Evolutionary conservation across 2,329 filamentous ascomycete species (phyloP).

Genomic region (Scopulariopsis brevicaulis): DNA sequence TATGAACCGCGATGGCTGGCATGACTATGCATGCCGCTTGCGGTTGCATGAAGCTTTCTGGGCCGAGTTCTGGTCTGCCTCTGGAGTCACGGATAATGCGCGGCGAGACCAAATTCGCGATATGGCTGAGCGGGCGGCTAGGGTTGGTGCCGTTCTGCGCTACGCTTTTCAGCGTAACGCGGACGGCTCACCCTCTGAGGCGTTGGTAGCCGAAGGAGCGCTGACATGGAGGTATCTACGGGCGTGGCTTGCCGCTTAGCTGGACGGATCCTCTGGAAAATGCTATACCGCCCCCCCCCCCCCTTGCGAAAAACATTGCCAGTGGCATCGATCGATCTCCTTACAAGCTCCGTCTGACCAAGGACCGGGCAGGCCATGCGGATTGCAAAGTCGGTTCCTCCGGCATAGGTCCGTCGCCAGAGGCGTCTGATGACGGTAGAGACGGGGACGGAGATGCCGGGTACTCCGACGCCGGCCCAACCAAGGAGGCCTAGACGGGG

Average conservation of each 20-base stretch:
- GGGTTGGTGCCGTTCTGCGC: slow-evolving; percentile 15
- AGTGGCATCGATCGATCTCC: no score
- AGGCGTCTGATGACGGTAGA: no score
- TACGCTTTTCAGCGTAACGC: slow-evolving; percentile 14
- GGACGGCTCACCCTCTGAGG: slow-evolving; percentile 13
- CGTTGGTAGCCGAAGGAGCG: slow-evolving; percentile 2
- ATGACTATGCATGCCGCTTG: slow-evolving; percentile 14
- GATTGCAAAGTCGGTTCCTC: no score
- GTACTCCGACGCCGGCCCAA: no score
- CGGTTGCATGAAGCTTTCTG: slow-evolving; percentile 13
- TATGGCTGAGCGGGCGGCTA: slow-evolving; percentile 12
- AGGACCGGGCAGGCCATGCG: no score
- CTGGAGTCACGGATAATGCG: slow-evolving; percentile 10
- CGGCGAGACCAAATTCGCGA: slow-evolving; percentile 6
- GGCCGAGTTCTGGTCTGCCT: slow-evolving; percentile 15
- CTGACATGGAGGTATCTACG: not conserved
- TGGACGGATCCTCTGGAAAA: no score
- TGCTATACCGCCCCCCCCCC: no score
- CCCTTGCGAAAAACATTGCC: no score
- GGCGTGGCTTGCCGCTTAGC: not conserved
- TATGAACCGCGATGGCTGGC: slow-evolving; percentile 14
- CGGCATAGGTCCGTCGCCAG: no score
- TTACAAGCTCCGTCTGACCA: no score
- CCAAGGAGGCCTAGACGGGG: no score
- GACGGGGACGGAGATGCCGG: no score